phyloP scores from a whole-genome alignment of 2,329 filamentous ascomycete genomes.

The Elsinoe australis region DNA sequence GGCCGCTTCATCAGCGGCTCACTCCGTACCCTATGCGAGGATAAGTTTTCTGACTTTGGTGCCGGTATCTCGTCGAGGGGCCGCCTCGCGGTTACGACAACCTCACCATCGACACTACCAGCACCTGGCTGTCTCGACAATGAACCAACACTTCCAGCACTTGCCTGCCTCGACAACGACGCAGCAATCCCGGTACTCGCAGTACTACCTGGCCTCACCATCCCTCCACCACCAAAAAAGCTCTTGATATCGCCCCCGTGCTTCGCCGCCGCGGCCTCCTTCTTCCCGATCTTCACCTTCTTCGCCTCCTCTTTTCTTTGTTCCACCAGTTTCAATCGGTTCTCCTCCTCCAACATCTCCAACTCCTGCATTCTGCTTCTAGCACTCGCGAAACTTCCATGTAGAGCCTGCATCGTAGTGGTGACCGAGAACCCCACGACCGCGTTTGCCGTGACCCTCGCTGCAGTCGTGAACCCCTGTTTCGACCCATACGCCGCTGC shows the following conservation, averaged over 20 bases:
- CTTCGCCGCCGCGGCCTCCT: constrained; percentile 36
- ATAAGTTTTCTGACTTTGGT: too few species aligned
- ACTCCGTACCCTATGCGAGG: constrained; percentile 5
- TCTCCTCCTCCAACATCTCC: constrained; percentile 31
- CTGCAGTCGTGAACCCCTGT: constrained; percentile 20
- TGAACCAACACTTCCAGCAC: background rate
- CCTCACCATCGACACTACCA: background rate
- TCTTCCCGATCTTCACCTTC: constrained; percentile 28
- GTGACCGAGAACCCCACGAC: constrained; percentile 26
- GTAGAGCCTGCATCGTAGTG: constrained; percentile 22
- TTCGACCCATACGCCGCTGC: constrained; percentile 3
- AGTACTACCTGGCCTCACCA: background rate
- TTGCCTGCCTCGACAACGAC: background rate
- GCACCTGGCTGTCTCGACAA: background rate
- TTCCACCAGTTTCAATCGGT: constrained; percentile 25
- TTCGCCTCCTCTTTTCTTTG: constrained; percentile 21
- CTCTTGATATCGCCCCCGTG: constrained; percentile 41
- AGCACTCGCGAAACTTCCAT: constrained; percentile 34
- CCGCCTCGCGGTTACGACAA: too few species aligned
- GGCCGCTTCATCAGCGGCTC: constrained; percentile 19
- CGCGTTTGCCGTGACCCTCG: constrained; percentile 25
- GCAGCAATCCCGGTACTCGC: background rate
- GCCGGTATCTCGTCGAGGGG: too few species aligned
- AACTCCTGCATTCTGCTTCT: constrained; percentile 33
- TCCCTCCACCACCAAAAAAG: constrained; percentile 41